These are phyloP conservation scores for Leishmania gerbilli DNA, from an alignment of 208 protist genomes.

Conservation along the genomic window DNA sequence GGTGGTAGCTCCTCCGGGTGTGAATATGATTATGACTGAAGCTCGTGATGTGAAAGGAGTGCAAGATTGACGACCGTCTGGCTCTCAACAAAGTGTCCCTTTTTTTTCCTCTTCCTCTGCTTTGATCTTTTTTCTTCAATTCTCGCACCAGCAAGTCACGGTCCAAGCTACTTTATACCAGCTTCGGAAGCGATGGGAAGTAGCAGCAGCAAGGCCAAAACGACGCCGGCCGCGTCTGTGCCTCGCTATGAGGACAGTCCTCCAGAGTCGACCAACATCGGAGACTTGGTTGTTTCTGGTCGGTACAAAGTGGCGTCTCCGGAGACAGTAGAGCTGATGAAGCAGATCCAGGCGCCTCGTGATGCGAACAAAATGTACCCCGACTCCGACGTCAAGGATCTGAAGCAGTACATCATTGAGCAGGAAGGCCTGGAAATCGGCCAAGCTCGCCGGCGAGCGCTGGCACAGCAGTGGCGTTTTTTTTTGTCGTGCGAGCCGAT, in stretches of 20 bases:
- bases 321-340: slow-evolving; percentile 83
- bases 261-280: slow-evolving; percentile 76
- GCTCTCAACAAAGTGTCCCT: too few species aligned
- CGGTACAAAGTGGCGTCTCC: slow-evolving; percentile 72
- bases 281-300: slow-evolving; percentile 66
- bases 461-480: slow-evolving; percentile 88
- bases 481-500: slow-evolving; percentile 85
- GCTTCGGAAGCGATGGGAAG: slow-evolving; percentile 9
- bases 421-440: slow-evolving; percentile 84
- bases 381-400: slow-evolving; percentile 69
- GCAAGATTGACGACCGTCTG: too few species aligned
- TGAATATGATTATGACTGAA: too few species aligned
- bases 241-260: slow-evolving; percentile 53
- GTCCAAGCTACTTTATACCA: too few species aligned
- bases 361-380: slow-evolving; percentile 71
- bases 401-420: slow-evolving; percentile 87
- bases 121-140: too few species aligned
- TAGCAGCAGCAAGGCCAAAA: slow-evolving; percentile 11
- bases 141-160: too few species aligned
- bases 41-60: too few species aligned
- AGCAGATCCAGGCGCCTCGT: slow-evolving; percentile 59
- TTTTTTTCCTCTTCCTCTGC: too few species aligned
- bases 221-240: not conserved
- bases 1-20: too few species aligned
- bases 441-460: slow-evolving; percentile 41